Percentiles rank a stretch among this genome's conserved stretches.
phyloP scores from a whole-genome alignment of 176 grass and related monocot species.

The Alloteropsis semialata region DNA sequence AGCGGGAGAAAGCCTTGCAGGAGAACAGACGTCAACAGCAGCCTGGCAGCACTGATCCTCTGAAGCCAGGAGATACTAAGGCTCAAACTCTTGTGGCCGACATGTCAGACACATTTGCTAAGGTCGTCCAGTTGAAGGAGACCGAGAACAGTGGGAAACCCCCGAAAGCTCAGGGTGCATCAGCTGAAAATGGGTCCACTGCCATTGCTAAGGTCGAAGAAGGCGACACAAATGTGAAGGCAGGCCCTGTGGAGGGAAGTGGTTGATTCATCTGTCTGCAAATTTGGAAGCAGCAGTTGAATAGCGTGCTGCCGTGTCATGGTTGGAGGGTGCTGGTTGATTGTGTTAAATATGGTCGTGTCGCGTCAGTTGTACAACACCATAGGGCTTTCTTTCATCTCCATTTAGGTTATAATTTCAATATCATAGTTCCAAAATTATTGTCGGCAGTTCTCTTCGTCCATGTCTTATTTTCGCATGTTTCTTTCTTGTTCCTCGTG shows the following conservation, averaged over 20 bases:
- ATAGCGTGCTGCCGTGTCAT: slow-evolving; percentile 13
- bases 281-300: slow-evolving; percentile 39
- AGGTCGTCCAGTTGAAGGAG: slow-evolving; percentile 52
- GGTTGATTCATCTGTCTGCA: slow-evolving; percentile 31
- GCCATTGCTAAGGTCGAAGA: slow-evolving; percentile 34
- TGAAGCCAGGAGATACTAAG: slow-evolving; percentile 32
- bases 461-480: slow-evolving; percentile 9
- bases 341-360: slow-evolving; percentile 31
- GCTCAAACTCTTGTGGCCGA: slow-evolving; percentile 35
- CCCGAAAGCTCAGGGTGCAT: slow-evolving; percentile 12
- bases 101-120: slow-evolving; percentile 53
- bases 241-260: slow-evolving; percentile 30
- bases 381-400: slow-evolving; percentile 64
- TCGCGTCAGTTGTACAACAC: slow-evolving; percentile 56
- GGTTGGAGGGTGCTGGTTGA: slow-evolving; percentile 22
- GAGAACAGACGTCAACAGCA: slow-evolving; percentile 77
- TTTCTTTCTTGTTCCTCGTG: slow-evolving; percentile 23
- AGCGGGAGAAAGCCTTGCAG: slow-evolving; percentile 86
- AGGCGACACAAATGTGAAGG: slow-evolving; percentile 18
- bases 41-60: slow-evolving; percentile 34
- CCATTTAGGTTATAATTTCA: slow-evolving; percentile 63
- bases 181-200: slow-evolving; percentile 25
- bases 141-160: slow-evolving; percentile 22
- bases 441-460: slow-evolving; percentile 7
- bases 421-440: slow-evolving; percentile 51